Percentiles rank a stretch among this genome's conserved stretches.
Conservation (phyloP, 176 grass and related monocot species). For the Eremochloa ophiuroides region DNA sequence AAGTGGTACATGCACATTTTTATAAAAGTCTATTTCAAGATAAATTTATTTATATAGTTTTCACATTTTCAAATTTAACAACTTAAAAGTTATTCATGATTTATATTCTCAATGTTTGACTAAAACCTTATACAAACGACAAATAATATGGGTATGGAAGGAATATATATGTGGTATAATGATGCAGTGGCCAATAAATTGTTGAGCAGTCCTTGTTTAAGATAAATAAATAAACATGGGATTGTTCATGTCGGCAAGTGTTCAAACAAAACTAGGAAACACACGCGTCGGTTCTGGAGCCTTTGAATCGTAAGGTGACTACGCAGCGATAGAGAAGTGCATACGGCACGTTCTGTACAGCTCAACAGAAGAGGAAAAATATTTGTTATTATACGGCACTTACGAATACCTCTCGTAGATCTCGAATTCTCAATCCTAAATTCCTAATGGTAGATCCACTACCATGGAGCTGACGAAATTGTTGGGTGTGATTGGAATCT, state of each 20-base stretch:
- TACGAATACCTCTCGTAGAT: constrained; percentile 18
- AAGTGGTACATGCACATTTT: too few relatives aligned
- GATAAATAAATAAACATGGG: constrained; percentile 25
- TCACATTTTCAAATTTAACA: too few relatives aligned
- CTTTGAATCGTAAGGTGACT: background rate
- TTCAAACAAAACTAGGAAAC: constrained; percentile 1
- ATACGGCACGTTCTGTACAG: constrained; percentile 31
- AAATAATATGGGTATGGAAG: too few relatives aligned
- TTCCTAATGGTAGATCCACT: constrained; percentile 12
- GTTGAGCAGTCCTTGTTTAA: too few relatives aligned
- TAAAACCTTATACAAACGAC: too few relatives aligned
- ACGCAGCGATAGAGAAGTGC: background rate
- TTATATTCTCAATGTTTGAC: too few relatives aligned
- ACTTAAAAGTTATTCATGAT: too few relatives aligned
- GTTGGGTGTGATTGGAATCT: background rate
- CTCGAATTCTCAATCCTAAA: background rate
- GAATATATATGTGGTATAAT: too few relatives aligned
- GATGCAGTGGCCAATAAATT: too few relatives aligned
- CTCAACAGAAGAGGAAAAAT: background rate
- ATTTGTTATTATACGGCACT: background rate
- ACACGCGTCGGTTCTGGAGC: background rate
- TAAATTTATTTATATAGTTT: too few relatives aligned
- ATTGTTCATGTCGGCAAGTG: constrained; percentile 14
- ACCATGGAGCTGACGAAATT: background rate
- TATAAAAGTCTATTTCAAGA: too few relatives aligned